Base-by-base conservation (phyloP, 179 eudicot species). In the Beta macrorhiza region DNA sequence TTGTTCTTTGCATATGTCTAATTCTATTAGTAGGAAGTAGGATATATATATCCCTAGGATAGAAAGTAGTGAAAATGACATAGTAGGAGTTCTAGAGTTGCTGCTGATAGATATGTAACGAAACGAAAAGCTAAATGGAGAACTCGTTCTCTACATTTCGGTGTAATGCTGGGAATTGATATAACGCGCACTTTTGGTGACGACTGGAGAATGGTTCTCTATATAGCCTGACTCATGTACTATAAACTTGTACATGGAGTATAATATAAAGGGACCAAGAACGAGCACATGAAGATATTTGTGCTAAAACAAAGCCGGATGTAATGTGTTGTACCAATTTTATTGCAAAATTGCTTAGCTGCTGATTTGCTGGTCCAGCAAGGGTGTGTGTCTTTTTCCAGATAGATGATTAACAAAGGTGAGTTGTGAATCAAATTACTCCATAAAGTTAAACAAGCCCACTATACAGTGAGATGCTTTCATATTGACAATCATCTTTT, bases 291-390 rank as follows among this genome's bases (percentile, higher is more conserved):
- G 42, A 37, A 37, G 42, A 37, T 37, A 37, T 37, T 37, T 37
- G 42, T 37, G 42, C 42, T 37, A 37, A 37, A 37, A 37, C 42
- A 1, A 37, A 37, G 42, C 42, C 42, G 42, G 25, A 37, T 49
- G n/a, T 64, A 10, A 64, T 22, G 69, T 22, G 69, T 25, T 64
- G 69, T 25, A 64, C 25, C 5, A 61, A 15, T 61, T 16, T 68
- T 7, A 69, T 17, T n/a, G 53, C 4, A 5, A 47, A 8, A 19
- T 71, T 67, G 85, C 68, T 78, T 82, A 82, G 85, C 78, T 78
- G 78, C 79, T 55, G 75, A 78, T 83, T 56, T 73, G 85, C 85
- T 83, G 85, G 85, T 83, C 85, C 85, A 83, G 85, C 84, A 5
- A 44, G 65, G n/a, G 65, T 61, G 65, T 47, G 70, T 83, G 82